Evolutionary conservation across 257 asterid species (phyloP), one percentile per base, ranked within the genome.

Genomic region (Phtheirospermum japonicum): DNA sequence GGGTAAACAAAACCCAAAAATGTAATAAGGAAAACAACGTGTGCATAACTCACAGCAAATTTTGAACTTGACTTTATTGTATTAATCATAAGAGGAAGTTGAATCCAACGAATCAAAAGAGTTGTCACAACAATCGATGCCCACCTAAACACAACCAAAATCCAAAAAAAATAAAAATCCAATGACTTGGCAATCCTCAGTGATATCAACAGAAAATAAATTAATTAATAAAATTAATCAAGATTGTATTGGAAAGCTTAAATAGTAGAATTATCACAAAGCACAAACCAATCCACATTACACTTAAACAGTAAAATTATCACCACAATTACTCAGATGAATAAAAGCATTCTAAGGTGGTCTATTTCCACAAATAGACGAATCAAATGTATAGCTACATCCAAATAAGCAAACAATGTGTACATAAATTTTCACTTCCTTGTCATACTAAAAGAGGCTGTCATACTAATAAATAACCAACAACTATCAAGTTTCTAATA

Each of bases 51-150:
- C 76, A 90, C 97, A 4, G 88, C 74, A 26, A 90, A 82, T 66
- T 82, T 82, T 42, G 97, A 57, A 59, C 93, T 83, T 53, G 96
- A 69, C 76, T 83, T 87, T 61, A 87, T 66, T 71, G 88, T 91
- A 71, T 83, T 73, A 39, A 90, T 70, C 78, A 77, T 72, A 37
- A 90, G 70, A 28, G 97, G 97, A 75, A 85, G 63, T 58, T 85
- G 84, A 56, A 79, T 17, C 58, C 66, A 62, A 12, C 97, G 87
- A 57, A 90, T 87, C 70, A 90, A 53, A 65, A 87, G 8, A 18
- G 95, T 83, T 23, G 96, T 74, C 59, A 52, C 30, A 57, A 70
- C 80, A 63, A 90, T 85, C 13, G 97, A 79, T 45, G 76, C 80
- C 95, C 96, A 87, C 97, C 97, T 90, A 80, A 73, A 71, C 61